A percentile compares a stretch with the other conserved stretches of the same genome.
These are phyloP conservation scores for Solanum lignicaule DNA, from an alignment of 257 asterid species.

Conservation along the genomic window DNA sequence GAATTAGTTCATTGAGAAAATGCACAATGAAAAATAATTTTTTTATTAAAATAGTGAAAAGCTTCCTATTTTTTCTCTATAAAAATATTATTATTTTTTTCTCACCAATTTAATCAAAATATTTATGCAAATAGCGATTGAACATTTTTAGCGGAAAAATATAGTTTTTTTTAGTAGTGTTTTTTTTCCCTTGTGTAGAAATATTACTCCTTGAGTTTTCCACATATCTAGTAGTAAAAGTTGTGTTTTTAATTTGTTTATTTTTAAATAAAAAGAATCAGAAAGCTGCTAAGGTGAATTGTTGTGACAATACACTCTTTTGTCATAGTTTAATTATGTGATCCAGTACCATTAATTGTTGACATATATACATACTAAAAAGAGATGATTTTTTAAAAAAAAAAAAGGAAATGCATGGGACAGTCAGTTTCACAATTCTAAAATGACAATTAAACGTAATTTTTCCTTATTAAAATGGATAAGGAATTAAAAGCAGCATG, in stretches of 20 bases:
- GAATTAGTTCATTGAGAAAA: no score
- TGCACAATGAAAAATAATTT: no score
- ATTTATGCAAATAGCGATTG: no score
- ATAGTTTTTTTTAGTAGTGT: background rate
- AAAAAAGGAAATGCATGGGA: background rate
- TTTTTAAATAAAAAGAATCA: background rate
- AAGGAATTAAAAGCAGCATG: background rate
- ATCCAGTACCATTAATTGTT: background rate
- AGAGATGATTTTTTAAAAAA: no score
- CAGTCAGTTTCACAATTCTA: background rate
- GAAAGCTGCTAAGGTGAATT: background rate
- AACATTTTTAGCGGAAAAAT: no score
- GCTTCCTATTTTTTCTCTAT: fast-evolving
- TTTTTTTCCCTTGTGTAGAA: background rate
- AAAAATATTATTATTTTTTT: no score
- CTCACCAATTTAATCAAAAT: background rate
- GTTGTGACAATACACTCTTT: no score
- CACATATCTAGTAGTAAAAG: background rate
- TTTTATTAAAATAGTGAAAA: no score
- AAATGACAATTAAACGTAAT: background rate
- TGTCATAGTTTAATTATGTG: background rate
- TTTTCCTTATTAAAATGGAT: background rate
- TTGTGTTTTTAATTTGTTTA: background rate
- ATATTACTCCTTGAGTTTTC: background rate
- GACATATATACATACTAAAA: background rate